Conservation (phyloP, 2,329 filamentous ascomycete species). For the Cladosporium sp. region DNA sequence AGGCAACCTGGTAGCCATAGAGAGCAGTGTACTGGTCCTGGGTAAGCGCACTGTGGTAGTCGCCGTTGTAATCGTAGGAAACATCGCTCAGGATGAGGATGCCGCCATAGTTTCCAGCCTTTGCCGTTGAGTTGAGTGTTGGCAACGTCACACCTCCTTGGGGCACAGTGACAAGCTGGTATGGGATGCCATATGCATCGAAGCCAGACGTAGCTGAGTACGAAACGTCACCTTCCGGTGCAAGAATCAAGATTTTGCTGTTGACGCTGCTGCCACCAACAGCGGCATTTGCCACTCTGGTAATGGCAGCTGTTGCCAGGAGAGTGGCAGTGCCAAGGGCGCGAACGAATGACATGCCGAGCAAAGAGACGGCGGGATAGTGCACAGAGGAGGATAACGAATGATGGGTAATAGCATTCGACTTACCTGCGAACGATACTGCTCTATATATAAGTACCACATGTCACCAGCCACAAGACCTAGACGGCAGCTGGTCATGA, state of each 20-base stretch:
- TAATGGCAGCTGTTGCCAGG: neutral
- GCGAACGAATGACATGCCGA: conserved; percentile 9
- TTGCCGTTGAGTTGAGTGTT: conserved; percentile 49
- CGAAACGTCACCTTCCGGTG: conserved; percentile 45
- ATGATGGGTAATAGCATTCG: neutral
- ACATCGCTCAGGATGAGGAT: conserved; percentile 58
- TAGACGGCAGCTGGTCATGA: neutral
- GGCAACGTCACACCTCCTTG: conserved; percentile 54
- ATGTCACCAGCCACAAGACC: neutral
- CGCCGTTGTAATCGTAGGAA: conserved; percentile 53
- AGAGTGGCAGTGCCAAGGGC: neutral
- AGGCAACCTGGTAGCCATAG: conserved; percentile 58
- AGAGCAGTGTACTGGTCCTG: conserved; percentile 57
- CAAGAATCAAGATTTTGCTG: conserved; percentile 56
- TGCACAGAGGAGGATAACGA: neutral
- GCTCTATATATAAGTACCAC: neutral
- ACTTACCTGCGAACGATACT: neutral
- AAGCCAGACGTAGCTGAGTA: conserved; percentile 55
- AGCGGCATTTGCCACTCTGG: conserved; percentile 3
- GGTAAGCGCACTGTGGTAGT: conserved; percentile 56
- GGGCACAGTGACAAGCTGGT: conserved; percentile 56
- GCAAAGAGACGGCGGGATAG: neutral
- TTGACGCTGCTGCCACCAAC: conserved; percentile 22
- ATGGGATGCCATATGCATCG: conserved; percentile 62
- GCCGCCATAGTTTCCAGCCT: conserved; percentile 59